Evolutionary conservation across 2,329 filamentous ascomycete genomes (phyloP).

Genomic region (Alternaria conjuncta): DNA sequence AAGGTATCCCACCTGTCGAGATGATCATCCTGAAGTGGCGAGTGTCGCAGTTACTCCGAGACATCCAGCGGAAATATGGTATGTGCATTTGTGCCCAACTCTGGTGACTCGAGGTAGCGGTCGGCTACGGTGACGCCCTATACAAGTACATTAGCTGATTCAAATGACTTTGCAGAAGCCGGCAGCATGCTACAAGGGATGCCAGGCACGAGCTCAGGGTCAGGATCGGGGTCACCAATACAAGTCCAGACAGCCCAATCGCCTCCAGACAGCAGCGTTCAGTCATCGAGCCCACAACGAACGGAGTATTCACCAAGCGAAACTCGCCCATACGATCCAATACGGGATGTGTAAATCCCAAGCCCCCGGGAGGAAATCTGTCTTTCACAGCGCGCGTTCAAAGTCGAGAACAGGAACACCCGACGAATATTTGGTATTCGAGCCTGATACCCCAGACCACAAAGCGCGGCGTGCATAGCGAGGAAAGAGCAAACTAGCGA

Average conservation of each 20-base stretch:
- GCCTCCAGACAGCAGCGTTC: slow-evolving; percentile 36
- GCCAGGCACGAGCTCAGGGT: slow-evolving; percentile 29
- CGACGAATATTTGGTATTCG: slow-evolving; percentile 20
- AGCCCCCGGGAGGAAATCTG: slow-evolving; percentile 22
- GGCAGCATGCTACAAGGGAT: slow-evolving; percentile 46
- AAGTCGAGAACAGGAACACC: slow-evolving; percentile 15
- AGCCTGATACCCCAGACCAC: slow-evolving; percentile 28
- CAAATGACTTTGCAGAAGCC: slow-evolving; percentile 41
- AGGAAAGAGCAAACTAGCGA: slow-evolving; percentile 7
- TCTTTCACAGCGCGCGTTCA: slow-evolving; percentile 24
- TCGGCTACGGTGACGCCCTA: slow-evolving; percentile 21
- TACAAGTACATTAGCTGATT: slow-evolving; percentile 39
- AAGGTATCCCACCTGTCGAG: slow-evolving; percentile 45
- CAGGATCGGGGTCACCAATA: slow-evolving; percentile 31
- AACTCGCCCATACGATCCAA: slow-evolving; percentile 45
- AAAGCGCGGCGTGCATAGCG: slow-evolving; percentile 9
- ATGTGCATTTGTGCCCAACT: slow-evolving; percentile 32
- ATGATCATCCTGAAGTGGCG: slow-evolving; percentile 50
- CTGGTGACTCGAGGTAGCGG: slow-evolving; percentile 25
- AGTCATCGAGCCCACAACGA: slow-evolving; percentile 38
- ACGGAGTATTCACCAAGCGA: slow-evolving; percentile 44
- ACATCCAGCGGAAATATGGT: slow-evolving; percentile 48
- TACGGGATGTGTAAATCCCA: slow-evolving; percentile 42
- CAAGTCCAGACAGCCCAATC: slow-evolving; percentile 35
- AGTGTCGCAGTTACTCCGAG: slow-evolving; percentile 44